These are phyloP conservation scores for Eucalyptus polybractea DNA, from an alignment of 345 rosid species.

Conservation along the genomic window DNA sequence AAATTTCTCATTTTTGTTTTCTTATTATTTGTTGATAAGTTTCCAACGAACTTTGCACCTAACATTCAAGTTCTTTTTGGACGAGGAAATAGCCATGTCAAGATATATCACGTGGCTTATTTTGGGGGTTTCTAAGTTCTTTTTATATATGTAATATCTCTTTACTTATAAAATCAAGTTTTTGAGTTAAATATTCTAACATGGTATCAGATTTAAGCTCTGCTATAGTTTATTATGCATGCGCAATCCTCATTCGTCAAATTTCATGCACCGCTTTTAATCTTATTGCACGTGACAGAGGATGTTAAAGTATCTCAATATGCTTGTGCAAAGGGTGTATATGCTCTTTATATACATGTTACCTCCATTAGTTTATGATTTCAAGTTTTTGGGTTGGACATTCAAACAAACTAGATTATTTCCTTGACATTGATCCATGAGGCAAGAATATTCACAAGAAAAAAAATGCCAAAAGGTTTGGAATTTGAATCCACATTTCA, in stretches of 20 bases:
- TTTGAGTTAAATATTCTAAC: not conserved
- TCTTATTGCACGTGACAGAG: not conserved
- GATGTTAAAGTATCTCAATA: not conserved
- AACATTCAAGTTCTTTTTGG: not conserved
- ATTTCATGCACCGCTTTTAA: accelerated
- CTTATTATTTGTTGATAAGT: not conserved
- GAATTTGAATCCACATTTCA: not conserved
- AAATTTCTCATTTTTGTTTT: not conserved
- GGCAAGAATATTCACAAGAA: not conserved
- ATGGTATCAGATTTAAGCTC: not conserved
- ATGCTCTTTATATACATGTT: not conserved
- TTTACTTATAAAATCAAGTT: not conserved
- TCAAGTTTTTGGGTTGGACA: not conserved
- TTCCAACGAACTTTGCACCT: not conserved
- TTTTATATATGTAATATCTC: not conserved
- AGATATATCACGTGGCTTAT: not conserved
- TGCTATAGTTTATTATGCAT: not conserved
- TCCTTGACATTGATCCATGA: not conserved
- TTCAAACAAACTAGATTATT: not conserved
- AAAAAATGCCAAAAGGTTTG: not conserved
- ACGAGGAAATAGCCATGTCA: not conserved
- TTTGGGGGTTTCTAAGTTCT: not conserved
- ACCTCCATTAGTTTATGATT: not conserved
- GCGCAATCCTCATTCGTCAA: not conserved
- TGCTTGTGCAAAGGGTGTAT: too few species aligned